Conservation (phyloP, 2,329 filamentous ascomycete genomes). For the Anisogramma anomala region DNA sequence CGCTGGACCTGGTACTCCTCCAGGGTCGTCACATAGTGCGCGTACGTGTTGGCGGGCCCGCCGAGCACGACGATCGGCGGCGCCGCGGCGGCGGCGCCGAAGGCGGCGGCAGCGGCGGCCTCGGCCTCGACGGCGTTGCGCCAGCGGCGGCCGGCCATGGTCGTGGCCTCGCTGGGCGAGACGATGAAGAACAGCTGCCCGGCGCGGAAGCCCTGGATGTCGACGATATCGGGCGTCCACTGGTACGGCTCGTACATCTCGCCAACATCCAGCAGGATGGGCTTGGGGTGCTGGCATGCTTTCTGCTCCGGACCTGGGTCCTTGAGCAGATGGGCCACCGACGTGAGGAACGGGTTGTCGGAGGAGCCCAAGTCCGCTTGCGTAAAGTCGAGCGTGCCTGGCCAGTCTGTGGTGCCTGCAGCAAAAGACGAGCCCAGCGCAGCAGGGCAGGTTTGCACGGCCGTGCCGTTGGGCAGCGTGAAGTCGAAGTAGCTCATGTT, state of each 20-base stretch:
- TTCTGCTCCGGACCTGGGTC: constrained; percentile 57
- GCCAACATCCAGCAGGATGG: constrained; percentile 77
- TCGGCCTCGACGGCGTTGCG: constrained; percentile 52
- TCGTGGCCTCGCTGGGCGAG: constrained; percentile 78
- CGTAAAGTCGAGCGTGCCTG: constrained; percentile 80
- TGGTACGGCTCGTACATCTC: constrained; percentile 62
- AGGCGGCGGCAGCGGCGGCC: constrained; percentile 30
- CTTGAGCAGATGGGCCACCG: constrained; percentile 60
- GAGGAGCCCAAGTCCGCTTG: constrained; percentile 65
- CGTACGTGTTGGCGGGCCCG: constrained; percentile 79
- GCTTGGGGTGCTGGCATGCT: constrained; percentile 69
- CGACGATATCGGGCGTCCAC: constrained; percentile 82
- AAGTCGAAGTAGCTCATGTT: constrained; percentile 68
- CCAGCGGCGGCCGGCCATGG: constrained; percentile 86
- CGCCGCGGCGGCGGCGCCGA: constrained; percentile 17
- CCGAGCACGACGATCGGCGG: constrained; percentile 68
- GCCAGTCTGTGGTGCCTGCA: constrained; percentile 79
- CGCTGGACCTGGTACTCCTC: constrained; percentile 60
- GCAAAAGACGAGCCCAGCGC: constrained; percentile 84
- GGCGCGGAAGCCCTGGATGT: constrained; percentile 71
- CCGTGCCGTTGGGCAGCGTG: constrained; percentile 56
- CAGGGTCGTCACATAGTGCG: constrained; percentile 29
- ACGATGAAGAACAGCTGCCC: constrained; percentile 77
- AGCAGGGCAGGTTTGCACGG: constrained; percentile 66
- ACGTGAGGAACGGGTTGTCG: constrained; percentile 66